Conservation (phyloP, 2,329 filamentous ascomycete species). For the Fusarium udum region DNA sequence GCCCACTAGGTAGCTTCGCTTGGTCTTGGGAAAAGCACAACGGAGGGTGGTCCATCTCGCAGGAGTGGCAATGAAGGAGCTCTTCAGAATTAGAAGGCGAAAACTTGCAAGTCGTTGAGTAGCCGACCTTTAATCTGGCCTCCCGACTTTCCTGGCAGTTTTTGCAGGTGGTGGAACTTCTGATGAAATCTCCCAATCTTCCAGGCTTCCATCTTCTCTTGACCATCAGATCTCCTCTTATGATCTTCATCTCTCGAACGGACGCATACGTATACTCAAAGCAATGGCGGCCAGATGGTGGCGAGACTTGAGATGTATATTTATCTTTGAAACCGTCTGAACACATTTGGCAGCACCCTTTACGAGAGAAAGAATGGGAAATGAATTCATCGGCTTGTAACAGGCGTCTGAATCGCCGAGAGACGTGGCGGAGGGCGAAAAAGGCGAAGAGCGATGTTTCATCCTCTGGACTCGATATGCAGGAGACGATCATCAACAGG, state of each 20-base stretch:
- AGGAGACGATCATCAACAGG: background rate
- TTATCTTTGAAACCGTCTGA: background rate
- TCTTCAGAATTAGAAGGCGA: rapidly evolving
- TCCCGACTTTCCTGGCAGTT: background rate
- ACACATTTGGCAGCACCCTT: background rate
- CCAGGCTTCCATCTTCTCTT: background rate
- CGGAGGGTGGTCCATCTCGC: rapidly evolving
- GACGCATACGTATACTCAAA: background rate
- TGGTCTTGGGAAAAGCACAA: background rate
- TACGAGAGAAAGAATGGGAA: background rate
- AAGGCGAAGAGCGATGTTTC: background rate
- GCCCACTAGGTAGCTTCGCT: background rate
- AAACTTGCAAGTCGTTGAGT: background rate
- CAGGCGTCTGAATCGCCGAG: background rate
- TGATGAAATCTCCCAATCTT: background rate
- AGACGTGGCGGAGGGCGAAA: background rate
- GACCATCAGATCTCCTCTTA: rapidly evolving
- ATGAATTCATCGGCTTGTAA: background rate
- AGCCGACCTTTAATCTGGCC: background rate
- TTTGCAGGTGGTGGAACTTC: background rate
- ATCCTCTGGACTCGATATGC: background rate
- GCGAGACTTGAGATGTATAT: background rate
- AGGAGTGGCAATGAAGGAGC: background rate
- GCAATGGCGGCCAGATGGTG: background rate
- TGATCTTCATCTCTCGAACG: too few species aligned